Base-by-base conservation (phyloP, 208 protist genomes). In the Novymonas esmeraldas region DNA sequence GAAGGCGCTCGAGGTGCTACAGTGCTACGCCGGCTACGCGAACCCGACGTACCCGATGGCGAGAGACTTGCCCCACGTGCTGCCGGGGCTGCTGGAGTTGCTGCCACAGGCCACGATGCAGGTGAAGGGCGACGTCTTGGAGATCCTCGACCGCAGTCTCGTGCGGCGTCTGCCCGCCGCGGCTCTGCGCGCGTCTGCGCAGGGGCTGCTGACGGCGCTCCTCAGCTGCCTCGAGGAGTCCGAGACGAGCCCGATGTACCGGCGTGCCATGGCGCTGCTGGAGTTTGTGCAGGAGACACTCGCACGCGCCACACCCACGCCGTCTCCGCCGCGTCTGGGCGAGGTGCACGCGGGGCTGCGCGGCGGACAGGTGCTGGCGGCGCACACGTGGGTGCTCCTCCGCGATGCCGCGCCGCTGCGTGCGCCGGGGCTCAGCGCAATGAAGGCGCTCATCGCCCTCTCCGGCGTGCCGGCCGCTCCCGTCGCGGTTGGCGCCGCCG, bases 1-100 rank as follows among this genome's bases (percentile, higher is more conserved):
- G 18, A 87, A 88, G 72, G 82, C 84, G 22, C 54, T 93, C 13
- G 84, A 90, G 71, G 76, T 76, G 55, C 38, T 87, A 41, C 69
- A 79, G 56, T 61, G 29, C 48, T 79, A 78, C 36, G 29, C 66
- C 14, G 55, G 51, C 26, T 67, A 60, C 28, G 73, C 57, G 26
- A 68, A 69, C 48, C 41, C 54, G 22, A 59, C 55, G 41, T 73
- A 78, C 54, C 73, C 78, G 29, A 56, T 70, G 73, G 26, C 44
- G 11, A 70, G 64, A 28, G 57, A 71, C 20, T 50, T 67, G 22
- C 58, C 64, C 16, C 42, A 61, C 26, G 33, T 62, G n/a, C 41
- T 77, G 10, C 63, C 63, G 3, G 38, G 31, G 16, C 48, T 78
- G 20, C 60, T 69, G 44, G 72, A 72, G 42, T 52, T 78, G 36